Percentiles rank a stretch among this genome's conserved stretches.
Evolutionary conservation across 2,329 filamentous ascomycete genomes (phyloP).

Genomic region (Colletotrichum sp.): DNA sequence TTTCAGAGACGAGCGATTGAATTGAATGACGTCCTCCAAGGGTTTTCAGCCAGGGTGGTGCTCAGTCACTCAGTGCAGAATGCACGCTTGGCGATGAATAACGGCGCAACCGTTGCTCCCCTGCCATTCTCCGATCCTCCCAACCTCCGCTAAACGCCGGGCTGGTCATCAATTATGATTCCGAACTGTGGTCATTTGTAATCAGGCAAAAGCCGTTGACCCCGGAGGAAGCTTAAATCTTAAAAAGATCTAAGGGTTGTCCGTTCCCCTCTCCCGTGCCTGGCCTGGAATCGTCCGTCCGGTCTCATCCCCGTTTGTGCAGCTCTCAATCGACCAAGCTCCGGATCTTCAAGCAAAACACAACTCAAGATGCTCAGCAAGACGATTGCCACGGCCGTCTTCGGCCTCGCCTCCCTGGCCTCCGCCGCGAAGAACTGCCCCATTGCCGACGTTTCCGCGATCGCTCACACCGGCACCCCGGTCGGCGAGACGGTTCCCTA

Average conservation of each 20-base stretch:
- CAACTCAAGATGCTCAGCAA: constrained; percentile 12
- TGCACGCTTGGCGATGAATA: not conserved
- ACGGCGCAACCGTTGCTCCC: not conserved
- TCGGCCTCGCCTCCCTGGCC: not conserved
- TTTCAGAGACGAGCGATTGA: not conserved
- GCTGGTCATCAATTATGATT: not conserved
- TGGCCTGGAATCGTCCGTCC: not conserved
- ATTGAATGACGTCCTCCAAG: constrained; percentile 15
- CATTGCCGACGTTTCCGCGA: constrained; percentile 8
- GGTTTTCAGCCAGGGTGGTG: not conserved
- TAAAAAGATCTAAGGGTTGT: not conserved
- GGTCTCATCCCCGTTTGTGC: not conserved
- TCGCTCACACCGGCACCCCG: constrained; percentile 13
- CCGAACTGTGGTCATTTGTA: constrained; percentile 3
- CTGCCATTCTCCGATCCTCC: not conserved
- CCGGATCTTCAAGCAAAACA: not conserved
- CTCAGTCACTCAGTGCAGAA: not conserved
- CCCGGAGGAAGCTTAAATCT: not conserved
- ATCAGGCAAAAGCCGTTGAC: not conserved
- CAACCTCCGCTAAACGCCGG: not conserved
- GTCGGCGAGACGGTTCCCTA: constrained; percentile 3
- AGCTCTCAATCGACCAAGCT: not conserved
- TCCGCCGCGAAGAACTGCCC: not conserved
- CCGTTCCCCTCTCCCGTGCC: not conserved
- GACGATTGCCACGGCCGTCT: not conserved